A percentile compares a stretch with the other conserved stretches of the same genome.
Evolutionary conservation across 164 flowering plant species (phyloP).

Genomic region (grape (Vitis vinifera)): DNA sequence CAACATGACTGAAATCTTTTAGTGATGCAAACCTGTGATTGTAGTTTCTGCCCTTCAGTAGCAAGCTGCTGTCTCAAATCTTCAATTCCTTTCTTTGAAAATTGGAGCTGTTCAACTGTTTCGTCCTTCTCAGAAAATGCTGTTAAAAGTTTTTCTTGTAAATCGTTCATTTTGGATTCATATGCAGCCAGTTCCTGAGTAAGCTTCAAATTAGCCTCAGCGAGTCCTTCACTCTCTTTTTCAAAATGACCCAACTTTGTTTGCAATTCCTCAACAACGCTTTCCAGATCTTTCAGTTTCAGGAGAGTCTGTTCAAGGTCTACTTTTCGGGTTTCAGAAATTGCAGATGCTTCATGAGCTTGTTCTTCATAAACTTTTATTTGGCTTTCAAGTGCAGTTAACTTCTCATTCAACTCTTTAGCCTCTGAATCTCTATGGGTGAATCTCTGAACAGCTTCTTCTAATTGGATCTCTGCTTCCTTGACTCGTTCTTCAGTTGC

Average conservation of each 20-base stretch:
- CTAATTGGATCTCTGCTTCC: slow-evolving; percentile 47
- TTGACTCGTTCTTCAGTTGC: slow-evolving; percentile 35
- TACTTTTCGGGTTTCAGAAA: slow-evolving; percentile 39
- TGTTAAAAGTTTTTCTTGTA: slow-evolving; percentile 40
- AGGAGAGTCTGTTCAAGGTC: slow-evolving; percentile 64
- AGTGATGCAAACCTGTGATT: slow-evolving; percentile 56
- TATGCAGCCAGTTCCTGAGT: slow-evolving; percentile 54
- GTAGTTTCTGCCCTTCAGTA: slow-evolving; percentile 53
- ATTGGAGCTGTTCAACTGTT: slow-evolving; percentile 43
- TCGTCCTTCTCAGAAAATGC: slow-evolving; percentile 52
- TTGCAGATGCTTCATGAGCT: slow-evolving; percentile 39
- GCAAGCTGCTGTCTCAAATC: slow-evolving; percentile 57
- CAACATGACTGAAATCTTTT: not conserved
- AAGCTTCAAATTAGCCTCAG: slow-evolving; percentile 68
- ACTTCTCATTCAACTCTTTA: slow-evolving; percentile 55
- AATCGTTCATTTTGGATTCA: slow-evolving; percentile 55
- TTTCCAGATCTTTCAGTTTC: slow-evolving; percentile 54
- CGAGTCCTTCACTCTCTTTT: slow-evolving; percentile 55
- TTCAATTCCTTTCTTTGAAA: slow-evolving; percentile 55
- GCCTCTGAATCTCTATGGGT: slow-evolving; percentile 49
- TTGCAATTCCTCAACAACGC: slow-evolving; percentile 49
- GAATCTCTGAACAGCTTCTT: slow-evolving; percentile 45
- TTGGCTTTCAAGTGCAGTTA: slow-evolving; percentile 43
- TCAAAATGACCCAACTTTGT: slow-evolving; percentile 37
- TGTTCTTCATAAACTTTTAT: slow-evolving; percentile 42